Evolutionary conservation across 306 rosid species (phyloP).

Genomic region (Quercus ilex): DNA sequence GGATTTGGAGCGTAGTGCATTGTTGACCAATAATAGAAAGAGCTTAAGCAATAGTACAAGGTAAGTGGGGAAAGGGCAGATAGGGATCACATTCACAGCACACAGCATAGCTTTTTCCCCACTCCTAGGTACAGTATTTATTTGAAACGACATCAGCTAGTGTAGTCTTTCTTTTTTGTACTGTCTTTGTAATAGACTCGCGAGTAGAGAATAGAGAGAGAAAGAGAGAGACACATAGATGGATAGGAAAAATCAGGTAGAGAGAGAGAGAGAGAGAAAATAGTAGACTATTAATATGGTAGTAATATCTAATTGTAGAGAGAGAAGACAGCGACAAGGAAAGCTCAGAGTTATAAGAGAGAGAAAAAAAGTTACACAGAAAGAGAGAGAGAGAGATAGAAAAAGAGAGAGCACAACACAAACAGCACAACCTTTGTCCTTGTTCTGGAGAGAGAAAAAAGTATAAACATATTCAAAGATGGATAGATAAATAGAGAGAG

Average conservation of each 20-base stretch:
- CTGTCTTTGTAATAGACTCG: too few species aligned
- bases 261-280: not conserved
- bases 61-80: too few species aligned
- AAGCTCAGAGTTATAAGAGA: not conserved
- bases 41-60: too few species aligned
- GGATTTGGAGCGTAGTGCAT: too few species aligned
- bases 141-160: not conserved
- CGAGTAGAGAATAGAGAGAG: not conserved
- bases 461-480: conserved; percentile 3
- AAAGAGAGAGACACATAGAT: not conserved
- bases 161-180: too few species aligned
- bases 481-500: too few species aligned
- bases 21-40: too few species aligned
- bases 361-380: not conserved
- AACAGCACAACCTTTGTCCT: conserved; percentile 34
- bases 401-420: conserved; percentile 1
- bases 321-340: not conserved
- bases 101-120: too few species aligned
- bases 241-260: not conserved
- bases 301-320: not conserved
- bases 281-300: not conserved
- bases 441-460: conserved; percentile 24
- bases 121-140: not conserved
- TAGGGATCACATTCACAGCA: too few species aligned
- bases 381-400: not conserved